Base-by-base conservation (phyloP, 2,329 filamentous ascomycete genomes). In the Pseudogymnoascus sp. region DNA sequence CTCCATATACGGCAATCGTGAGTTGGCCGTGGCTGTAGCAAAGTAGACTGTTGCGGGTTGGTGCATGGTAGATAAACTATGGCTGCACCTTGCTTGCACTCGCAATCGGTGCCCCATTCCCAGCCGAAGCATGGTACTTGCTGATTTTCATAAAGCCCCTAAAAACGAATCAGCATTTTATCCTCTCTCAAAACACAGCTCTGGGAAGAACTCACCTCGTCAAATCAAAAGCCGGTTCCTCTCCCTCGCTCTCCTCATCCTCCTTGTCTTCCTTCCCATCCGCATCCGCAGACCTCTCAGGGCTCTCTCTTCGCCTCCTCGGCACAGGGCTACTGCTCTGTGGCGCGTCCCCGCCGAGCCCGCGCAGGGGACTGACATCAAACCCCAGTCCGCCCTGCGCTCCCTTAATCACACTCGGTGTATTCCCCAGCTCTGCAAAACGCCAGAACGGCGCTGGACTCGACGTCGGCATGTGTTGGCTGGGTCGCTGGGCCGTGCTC, bases 381-480 rank as follows among this genome's bases (percentile, higher is more conserved):
- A 83, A 85, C 69, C 12, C 79, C 76, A 68, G 79, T 79, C 66
- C 69, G n/a, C 50, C 31, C 33, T 31, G 31, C 31, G 31, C 40
- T 63, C 66, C 72, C 24, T 50, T 50, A 50, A 50, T 50, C 61
- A 89, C 78, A 1, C 56, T 38, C 28, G 90, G 90, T 1, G 89
- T 93, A 74, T 86, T 90, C 26, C 84, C 84, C 64, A 91, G 83
- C 67, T 92, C 89, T 41, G 89, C 87, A 74, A 90, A 95, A 74
- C 90, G 92, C 91, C 91, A 96, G 75, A 96, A 95, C 0, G 90
- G 90, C 0, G 91, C 91, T 0, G 91, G 91, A 33, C 89, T 92
- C 69, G 88, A 91, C 53, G 91, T 92, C 35, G 90, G 89, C 84
- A 93, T 91, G 73, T 91, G 90, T 71, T 92, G 89, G 71, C 89